Conservation (phyloP, 495 filamentous ascomycete species). For the Parmelia sp. region DNA sequence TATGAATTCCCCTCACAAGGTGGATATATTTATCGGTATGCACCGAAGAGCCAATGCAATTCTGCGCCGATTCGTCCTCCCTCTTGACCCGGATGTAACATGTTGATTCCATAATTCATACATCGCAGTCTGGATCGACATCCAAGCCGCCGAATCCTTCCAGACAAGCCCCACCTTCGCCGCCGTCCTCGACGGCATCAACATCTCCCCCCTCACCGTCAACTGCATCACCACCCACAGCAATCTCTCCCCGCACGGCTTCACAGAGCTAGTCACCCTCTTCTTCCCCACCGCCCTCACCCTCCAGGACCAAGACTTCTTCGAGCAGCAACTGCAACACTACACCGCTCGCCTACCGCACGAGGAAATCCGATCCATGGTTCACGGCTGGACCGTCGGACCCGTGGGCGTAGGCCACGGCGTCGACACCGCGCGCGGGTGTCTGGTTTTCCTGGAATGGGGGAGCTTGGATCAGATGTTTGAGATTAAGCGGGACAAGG, state of each 20-base stretch:
- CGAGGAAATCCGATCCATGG: neutral
- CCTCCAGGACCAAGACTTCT: neutral
- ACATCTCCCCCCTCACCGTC: neutral
- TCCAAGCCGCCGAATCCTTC: neutral
- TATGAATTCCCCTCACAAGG: conserved; percentile 8
- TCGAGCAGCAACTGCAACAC: neutral
- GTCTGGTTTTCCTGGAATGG: neutral
- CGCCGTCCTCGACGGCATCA: neutral
- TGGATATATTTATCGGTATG: conserved; percentile 12
- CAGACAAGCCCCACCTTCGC: neutral
- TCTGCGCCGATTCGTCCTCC: neutral
- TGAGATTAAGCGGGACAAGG: neutral
- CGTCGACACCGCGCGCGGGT: neutral
- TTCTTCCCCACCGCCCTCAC: neutral
- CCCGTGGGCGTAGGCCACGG: neutral
- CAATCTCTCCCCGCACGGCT: neutral
- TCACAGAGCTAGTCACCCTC: neutral
- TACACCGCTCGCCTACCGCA: neutral
- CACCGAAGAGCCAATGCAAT: neutral
- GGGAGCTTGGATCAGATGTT: conserved; percentile 8
- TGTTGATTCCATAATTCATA: neutral
- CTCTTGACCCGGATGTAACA: neutral
- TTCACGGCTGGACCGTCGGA: neutral
- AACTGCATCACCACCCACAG: neutral
- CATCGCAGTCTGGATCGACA: conserved; percentile 1